These are phyloP conservation scores for Sherardia arvensis DNA, from an alignment of 257 asterid genomes.

Conservation along the genomic window DNA sequence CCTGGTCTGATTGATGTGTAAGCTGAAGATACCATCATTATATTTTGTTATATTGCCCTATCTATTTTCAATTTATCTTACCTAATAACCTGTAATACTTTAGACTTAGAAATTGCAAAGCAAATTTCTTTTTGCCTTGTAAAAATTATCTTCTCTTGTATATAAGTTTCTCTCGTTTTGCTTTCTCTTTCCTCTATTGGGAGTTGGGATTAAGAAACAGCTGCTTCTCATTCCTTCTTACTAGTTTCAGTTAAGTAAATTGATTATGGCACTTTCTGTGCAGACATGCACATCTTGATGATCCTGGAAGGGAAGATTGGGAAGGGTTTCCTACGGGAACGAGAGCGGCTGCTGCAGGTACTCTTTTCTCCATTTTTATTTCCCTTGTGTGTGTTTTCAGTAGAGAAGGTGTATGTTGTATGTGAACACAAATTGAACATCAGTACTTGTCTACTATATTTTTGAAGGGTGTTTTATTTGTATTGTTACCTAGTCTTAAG, in stretches of 20 bases:
- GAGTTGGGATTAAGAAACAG: neutral
- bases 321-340: constrained; percentile 15
- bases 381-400: neutral
- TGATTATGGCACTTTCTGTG: neutral
- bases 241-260: neutral
- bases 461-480: neutral
- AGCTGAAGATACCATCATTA: neutral
- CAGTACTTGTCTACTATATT: neutral
- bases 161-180: neutral
- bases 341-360: constrained; percentile 96
- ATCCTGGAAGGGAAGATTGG: constrained; percentile 1
- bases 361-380: neutral
- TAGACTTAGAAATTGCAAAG: neutral
- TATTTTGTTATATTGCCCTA: neutral
- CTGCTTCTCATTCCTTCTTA: neutral
- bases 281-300: constrained; percentile 1
- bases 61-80: neutral
- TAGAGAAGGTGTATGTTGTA: neutral
- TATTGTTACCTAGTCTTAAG: neutral
- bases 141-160: neutral
- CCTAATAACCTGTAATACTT: neutral
- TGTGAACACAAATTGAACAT: neutral
- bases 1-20: constrained; percentile 1
- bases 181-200: neutral
- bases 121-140: neutral